Base-by-base conservation (phyloP, 192 early-diverging fungal genomes). In the Coemansia sp. region DNA sequence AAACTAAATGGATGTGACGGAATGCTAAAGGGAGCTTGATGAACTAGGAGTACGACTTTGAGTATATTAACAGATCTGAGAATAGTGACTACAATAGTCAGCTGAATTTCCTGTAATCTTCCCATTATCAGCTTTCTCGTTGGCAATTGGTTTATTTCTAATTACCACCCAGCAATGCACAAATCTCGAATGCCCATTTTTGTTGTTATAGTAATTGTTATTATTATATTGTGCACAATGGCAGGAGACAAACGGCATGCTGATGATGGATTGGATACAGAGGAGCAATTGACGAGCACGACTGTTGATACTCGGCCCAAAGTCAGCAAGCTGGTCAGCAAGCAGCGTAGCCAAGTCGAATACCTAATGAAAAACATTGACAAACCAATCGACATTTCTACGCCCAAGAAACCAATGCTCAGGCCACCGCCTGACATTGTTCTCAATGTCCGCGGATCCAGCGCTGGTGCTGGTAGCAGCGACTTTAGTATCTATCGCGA, bases 401-500 rank as follows among this genome's bases (percentile, higher is more conserved):
- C 86, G 29, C 56, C 82, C 27, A 69, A 77, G 12, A 80, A 74
- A n/a, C 65, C 81, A 25, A 52, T 17, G 4, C 6, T 83, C 23
- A 88, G 87, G 55, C 78, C 85, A 19, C 94, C 95, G 32, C 86
- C 86, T 48, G 92, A 96, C 49, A 88, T 95, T 73, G 93, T 96
- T 8, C 83, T 91, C 19, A 98, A 96, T 74, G 89, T 95, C 19
- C 87, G 69, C 69, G 91, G 95, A 24, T 97, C 94, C 12, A 93
- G 91, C 75, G 95, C 96, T 0, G 96, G 96, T 38, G 96, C 96
- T 4, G 93, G 94, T 14, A 93, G 91, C 83, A 94, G 93, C 37
- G 96, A 98, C 69, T 98, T 98, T 59, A 94, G 96, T 74, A 92
- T 94, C 1, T 98, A 98, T 63, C 76, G 94, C 68, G 88, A 91